phyloP scores from a whole-genome alignment of 345 rosid genomes.

The Citrus sp. region DNA sequence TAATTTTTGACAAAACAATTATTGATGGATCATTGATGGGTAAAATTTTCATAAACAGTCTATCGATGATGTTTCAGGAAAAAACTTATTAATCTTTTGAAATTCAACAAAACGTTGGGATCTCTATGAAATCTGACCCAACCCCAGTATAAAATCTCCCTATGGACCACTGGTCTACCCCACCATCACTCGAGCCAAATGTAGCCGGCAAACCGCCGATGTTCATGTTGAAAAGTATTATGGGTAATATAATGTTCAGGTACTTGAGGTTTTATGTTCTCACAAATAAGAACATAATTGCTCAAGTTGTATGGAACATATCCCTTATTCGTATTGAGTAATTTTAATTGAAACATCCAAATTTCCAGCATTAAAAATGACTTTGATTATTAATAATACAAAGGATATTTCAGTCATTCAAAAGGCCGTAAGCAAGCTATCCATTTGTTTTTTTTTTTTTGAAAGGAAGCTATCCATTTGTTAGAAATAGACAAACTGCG shows the following conservation, averaged over 20 bases:
- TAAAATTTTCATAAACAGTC: background rate
- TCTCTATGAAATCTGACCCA: background rate
- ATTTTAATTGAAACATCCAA: background rate
- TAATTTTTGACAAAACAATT: background rate
- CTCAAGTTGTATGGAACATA: background rate
- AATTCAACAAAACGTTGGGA: background rate
- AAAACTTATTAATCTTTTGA: background rate
- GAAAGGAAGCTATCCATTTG: too few relatives aligned
- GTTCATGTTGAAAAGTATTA: too few relatives aligned
- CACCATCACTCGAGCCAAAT: too few relatives aligned
- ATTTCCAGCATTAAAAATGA: background rate
- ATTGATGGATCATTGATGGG: background rate
- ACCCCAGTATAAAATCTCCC: background rate
- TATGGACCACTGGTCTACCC: background rate
- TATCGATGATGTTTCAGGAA: too few relatives aligned
- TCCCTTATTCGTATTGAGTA: background rate
- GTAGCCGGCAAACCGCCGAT: too few relatives aligned
- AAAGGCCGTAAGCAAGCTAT: too few relatives aligned
- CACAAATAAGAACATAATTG: background rate
- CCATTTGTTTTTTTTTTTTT: too few relatives aligned
- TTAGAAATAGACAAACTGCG: too few relatives aligned
- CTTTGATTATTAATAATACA: too few relatives aligned
- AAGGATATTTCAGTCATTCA: too few relatives aligned
- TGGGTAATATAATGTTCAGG: too few relatives aligned
- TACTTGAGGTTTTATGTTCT: background rate